Base-by-base conservation (phyloP, 2,329 filamentous ascomycete genomes). In the Akanthomyces lecanii region DNA sequence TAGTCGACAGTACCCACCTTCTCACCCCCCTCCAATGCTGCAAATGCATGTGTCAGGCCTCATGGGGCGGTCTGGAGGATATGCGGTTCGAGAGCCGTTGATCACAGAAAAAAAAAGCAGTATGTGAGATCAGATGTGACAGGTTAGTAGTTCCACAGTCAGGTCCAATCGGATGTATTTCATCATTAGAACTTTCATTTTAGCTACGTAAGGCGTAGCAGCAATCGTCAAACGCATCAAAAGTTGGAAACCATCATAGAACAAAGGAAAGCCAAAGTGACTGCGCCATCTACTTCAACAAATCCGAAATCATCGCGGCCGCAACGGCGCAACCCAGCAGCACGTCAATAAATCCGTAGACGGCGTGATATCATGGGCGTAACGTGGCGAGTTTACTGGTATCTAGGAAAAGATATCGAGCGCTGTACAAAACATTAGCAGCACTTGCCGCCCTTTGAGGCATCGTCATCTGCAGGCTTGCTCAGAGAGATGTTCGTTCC, bases 401-500 rank as follows among this genome's bases (percentile, higher is more conserved):
- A 62, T 62, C 51, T 47, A 50, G 30, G 40, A 55, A 30, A 55
- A 62, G 60, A 48, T 62, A 40, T 55, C 44, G 52, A 48, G 60
- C 33, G 38, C 51, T 55, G 44, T 50, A 50, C 25, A 33, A 28
- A 45, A 30, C 21, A 25, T 81, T 85, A 94, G 79, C 91, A 95
- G 81, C 91, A 95, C 77, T 90, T 90, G 74, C 89, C 88, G 69
- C 86, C 83, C 84, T 96, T 94, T 72, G 85, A 83, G 70, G 90
- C 85, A 60, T 79, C 79, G 72, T 91, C 85, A 70, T 95, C 91
- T 69, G 90, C 86, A 58, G 91, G 87, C 79, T 94, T 92, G 84
- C 87, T 94, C 72, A 97, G 89, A 68, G 92, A 89, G 73, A 98
- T 90, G 76, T 90, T 92, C 71, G 87, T 89, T 72, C 91, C 90